These are phyloP conservation scores for Parastagonospora avenae DNA, from an alignment of 2,329 filamentous ascomycete species.

Conservation along the genomic window DNA sequence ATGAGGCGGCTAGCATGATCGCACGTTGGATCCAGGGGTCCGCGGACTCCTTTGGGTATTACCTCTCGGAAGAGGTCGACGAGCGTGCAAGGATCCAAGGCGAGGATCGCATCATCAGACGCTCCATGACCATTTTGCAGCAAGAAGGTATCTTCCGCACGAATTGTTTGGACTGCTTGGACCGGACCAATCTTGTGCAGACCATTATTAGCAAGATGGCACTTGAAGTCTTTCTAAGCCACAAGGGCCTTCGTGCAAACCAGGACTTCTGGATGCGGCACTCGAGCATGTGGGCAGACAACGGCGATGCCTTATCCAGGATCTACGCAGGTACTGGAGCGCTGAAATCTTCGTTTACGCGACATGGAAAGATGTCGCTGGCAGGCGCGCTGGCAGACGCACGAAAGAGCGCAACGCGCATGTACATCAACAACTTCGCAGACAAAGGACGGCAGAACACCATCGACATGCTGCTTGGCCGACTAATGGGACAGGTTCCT, in stretches of 20 bases:
- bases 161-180: conserved; percentile 94
- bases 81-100: conserved; percentile 56
- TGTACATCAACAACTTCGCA: conserved; percentile 97
- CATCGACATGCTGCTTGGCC: conserved; percentile 89
- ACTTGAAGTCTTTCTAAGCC: conserved; percentile 79
- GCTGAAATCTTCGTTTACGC: conserved; percentile 91
- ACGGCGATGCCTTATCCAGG: conserved; percentile 89
- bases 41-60: conserved; percentile 90
- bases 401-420: conserved; percentile 87
- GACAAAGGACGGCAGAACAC: conserved; percentile 93
- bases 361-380: conserved; percentile 93
- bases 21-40: conserved; percentile 77
- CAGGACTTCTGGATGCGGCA: conserved; percentile 92
- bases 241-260: conserved; percentile 70
- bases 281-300: conserved; percentile 94
- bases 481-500: conserved; percentile 79
- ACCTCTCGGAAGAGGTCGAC: conserved; percentile 74
- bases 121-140: conserved; percentile 73
- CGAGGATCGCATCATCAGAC: conserved; percentile 42
- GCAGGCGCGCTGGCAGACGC: conserved; percentile 94
- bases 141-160: conserved; percentile 96
- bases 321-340: conserved; percentile 97
- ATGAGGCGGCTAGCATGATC: conserved; percentile 88
- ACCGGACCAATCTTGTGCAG: conserved; percentile 94
- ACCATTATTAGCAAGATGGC: conserved; percentile 95